Evolutionary conservation across 2,329 filamentous ascomycete species (phyloP), one percentile per base, ranked within the genome.

Genomic region (Scedosporium apiospermum): DNA sequence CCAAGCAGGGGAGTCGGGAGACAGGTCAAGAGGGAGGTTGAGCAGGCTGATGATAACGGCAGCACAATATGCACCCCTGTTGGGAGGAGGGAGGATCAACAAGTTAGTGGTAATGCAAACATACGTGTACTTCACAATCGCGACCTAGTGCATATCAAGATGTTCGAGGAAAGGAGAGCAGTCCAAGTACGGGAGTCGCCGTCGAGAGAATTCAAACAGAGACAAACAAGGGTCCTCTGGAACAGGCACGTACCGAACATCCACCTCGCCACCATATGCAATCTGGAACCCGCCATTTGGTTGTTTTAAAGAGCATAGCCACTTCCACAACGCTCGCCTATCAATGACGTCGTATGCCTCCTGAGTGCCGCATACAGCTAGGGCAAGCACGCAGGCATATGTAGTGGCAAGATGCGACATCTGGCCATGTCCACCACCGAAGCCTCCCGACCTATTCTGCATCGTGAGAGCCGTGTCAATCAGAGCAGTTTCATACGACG

Each of bases 361-460:
- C 64, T 88, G 77, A 7, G 89, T 91, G 60, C 90, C 91, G 51
- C 93, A 89, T 65, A 92, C 83, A 26, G 88, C 85, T 60, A 99
- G 79, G 57, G 89, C 86, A 64, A 99, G 82, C 21, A 96, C 77
- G 49, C 88, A 83, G 58, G 93, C 92, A 80, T 98, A 99, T 0
- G 90, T 91, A 57, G 90, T 88, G 63, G 95, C 95, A 67, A 95
- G 83, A 75, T 99, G 95, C 61, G 91, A 92, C 67, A 85, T 81
- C 72, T 98, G 95, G 30, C 93, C 92, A 73, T 92, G 89, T n/a
- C 95, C 93, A 66, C 93, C 95, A 61, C 92, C 95, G 73, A 96
- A 96, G 2, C 95, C 95, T 60, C 95, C 95, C 16, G 80, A 81
- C 23, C 80, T 74, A 73, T 97, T 96, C 76, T 98, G 95, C 75